These are phyloP conservation scores for Apiotrichum porosum DNA, from an alignment of 1,284 basidiomycete genomes.

Conservation along the genomic window DNA sequence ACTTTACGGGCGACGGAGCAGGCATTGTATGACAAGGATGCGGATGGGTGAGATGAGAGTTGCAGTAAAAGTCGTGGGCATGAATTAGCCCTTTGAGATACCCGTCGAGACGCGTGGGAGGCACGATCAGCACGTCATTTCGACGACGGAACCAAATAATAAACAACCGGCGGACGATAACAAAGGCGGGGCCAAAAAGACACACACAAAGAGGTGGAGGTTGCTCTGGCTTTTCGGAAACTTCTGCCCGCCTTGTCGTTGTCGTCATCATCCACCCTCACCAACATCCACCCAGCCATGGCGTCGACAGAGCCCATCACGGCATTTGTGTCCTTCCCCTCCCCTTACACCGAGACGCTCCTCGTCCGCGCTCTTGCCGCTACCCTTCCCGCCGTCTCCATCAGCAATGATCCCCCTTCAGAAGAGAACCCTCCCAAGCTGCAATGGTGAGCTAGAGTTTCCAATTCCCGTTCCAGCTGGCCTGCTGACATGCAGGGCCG, in stretches of 20 bases:
- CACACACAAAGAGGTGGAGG: no score
- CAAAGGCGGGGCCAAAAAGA: no score
- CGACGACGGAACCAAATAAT: neutral
- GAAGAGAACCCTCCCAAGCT: conserved; percentile 38
- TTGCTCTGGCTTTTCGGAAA: no score
- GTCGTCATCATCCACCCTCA: no score
- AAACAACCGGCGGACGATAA: no score
- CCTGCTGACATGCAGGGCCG: conserved; percentile 41
- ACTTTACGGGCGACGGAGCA: neutral
- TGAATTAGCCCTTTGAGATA: no score
- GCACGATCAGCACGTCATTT: neutral
- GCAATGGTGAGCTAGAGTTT: conserved; percentile 41
- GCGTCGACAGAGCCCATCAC: conserved; percentile 24
- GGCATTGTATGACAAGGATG: neutral
- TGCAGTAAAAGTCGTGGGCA: no score
- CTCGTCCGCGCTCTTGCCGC: conserved; percentile 59
- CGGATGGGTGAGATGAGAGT: no score
- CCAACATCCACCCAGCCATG: neutral
- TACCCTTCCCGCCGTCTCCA: conserved; percentile 30
- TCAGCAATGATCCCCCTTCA: conserved; percentile 27
- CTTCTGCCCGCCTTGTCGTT: no score
- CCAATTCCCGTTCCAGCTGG: neutral
- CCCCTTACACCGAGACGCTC: conserved; percentile 68
- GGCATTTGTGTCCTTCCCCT: conserved; percentile 68
- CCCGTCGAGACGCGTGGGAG: neutral